These are phyloP conservation scores for Nemania sp. DNA, from an alignment of 2,329 filamentous ascomycete genomes.

Conservation along the genomic window DNA sequence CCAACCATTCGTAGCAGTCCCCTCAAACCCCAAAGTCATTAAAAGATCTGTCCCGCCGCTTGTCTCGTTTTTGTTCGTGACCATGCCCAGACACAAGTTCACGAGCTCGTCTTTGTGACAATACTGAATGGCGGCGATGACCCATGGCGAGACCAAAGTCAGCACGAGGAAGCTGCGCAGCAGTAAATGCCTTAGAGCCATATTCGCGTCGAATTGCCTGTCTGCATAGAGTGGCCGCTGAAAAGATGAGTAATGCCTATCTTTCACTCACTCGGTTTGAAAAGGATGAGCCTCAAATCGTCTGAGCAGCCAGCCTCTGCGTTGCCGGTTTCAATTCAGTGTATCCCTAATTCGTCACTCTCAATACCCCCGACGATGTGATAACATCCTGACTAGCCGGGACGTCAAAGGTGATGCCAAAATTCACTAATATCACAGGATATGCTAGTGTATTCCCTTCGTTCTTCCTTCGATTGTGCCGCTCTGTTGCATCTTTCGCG, in stretches of 20 bases:
- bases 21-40: background rate
- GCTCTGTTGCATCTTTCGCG: no score
- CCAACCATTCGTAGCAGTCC: background rate
- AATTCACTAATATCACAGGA: no score
- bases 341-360: no score
- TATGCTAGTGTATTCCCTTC: no score
- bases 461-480: no score
- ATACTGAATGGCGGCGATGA: background rate
- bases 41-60: background rate
- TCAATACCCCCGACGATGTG: no score
- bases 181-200: background rate
- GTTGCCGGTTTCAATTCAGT: no score
- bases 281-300: no score
- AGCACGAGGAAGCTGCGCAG: background rate
- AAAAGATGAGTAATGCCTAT: background rate
- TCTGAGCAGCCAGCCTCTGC: no score
- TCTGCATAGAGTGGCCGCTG: background rate
- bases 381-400: no score
- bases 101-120: slow-evolving; percentile 1
- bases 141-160: background rate
- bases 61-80: background rate
- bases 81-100: background rate
- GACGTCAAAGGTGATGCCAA: no score
- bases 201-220: background rate
- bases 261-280: background rate